Base-by-base conservation (phyloP, 257 asterid species). In the Leptodermis oblonga region DNA sequence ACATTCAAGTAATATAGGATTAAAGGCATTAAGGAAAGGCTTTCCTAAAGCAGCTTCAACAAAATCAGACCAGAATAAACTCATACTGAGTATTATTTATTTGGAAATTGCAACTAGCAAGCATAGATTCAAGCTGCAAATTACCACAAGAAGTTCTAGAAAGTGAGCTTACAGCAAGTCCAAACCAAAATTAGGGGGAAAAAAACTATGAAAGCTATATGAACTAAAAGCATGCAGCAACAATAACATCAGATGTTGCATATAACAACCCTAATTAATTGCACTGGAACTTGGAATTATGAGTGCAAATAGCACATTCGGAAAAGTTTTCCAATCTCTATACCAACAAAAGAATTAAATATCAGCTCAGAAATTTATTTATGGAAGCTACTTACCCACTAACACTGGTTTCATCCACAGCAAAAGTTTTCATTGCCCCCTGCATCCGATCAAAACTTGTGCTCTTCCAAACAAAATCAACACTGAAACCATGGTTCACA, bases 371-470 rank as follows among this genome's bases (percentile, higher is more conserved):
- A 33, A 49, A 9, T 10, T 20, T 34, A 13, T 13, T 36, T 17
- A 56, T 39, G 59, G n/a, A 25, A 52, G 66, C 36, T 37, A 86
- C 97, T 73, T 64, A 92, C 99, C 99, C 99, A 78, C 99, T 94
- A 75, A 92, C 98, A 84, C 98, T 94, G 52, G 99, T 94, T 73
- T 94, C 99, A 79, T 94, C 99, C 59, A 94, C 97, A 5, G 92
- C 98, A 91, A 94, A 94, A n/a, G 90, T 89, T 84, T 94, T 94
- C 98, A 94, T 89, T 61, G 99, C 98, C 51, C 92, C 89, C 83
- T 94, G 99, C 98, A 91, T 92, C 79, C 98, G 90, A 74, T 94
- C 99, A 82, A 94, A 94, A 82, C 97, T 94, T 28, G 99, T 94
- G 86, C 98, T 94, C 83, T 94, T 94, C 99, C 99, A 94, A 25